Evolutionary conservation across 148 eudicot species (phyloP).

Genomic region (Heliamphora exappendiculata): DNA sequence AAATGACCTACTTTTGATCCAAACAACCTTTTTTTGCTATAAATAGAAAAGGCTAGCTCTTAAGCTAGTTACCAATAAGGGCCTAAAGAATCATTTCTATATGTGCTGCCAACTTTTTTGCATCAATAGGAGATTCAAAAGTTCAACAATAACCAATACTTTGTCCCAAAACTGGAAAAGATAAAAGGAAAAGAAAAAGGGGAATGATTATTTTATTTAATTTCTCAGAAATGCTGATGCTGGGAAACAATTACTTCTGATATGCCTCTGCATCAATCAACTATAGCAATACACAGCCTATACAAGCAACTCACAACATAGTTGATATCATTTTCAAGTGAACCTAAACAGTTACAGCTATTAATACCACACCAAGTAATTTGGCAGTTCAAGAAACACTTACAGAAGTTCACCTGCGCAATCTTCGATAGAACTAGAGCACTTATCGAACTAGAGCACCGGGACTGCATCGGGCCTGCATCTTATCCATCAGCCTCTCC

Average conservation of each 20-base stretch:
- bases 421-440: background rate
- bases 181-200: too few species aligned
- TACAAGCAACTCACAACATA: background rate
- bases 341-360: background rate
- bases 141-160: too few species aligned
- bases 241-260: background rate
- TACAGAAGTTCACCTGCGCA: background rate
- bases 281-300: background rate
- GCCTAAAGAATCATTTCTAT: too few species aligned
- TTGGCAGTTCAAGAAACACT: background rate
- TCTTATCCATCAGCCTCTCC: background rate
- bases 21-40: too few species aligned
- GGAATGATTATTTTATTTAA: too few species aligned
- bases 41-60: too few species aligned
- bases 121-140: too few species aligned
- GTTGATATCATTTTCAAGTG: background rate
- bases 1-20: too few species aligned
- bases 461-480: background rate
- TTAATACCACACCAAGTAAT: background rate
- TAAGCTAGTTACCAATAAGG: too few species aligned
- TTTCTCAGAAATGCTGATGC: background rate
- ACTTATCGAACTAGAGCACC: too few species aligned
- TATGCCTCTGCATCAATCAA: background rate
- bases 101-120: too few species aligned
- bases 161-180: too few species aligned